Conservation (phyloP, 164 flowering plant genomes). For the Platanus orientalis region DNA sequence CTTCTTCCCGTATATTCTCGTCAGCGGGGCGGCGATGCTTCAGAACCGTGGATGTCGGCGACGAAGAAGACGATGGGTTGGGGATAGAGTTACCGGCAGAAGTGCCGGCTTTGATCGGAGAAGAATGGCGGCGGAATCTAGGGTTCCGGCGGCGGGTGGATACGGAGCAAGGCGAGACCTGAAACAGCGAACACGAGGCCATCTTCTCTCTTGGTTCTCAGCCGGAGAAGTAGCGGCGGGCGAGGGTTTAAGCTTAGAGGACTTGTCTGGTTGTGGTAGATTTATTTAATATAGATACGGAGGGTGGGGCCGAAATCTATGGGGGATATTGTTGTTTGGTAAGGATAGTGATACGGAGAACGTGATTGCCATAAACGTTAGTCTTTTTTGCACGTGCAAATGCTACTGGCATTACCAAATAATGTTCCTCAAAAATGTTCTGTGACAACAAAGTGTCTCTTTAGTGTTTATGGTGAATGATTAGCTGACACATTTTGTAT, state of each 20-base stretch:
- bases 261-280: too few relatives aligned
- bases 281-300: too few relatives aligned
- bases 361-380: too few relatives aligned
- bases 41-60: slow-evolving; percentile 10
- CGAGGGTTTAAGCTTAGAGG: not conserved
- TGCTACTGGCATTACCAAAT: too few relatives aligned
- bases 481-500: too few relatives aligned
- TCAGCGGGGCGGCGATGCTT: slow-evolving; percentile 48
- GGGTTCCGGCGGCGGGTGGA: slow-evolving; percentile 11
- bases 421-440: too few relatives aligned
- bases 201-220: not conserved
- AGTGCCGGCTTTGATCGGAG: slow-evolving; percentile 10
- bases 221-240: not conserved
- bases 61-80: slow-evolving; percentile 6
- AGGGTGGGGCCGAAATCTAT: not conserved
- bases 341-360: too few relatives aligned
- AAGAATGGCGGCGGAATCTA: not conserved
- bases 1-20: slow-evolving; percentile 73
- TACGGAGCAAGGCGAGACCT: slow-evolving; percentile 16
- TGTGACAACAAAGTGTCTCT: too few relatives aligned
- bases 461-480: too few relatives aligned
- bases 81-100: slow-evolving; percentile 4
- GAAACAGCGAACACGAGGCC: slow-evolving; percentile 13
- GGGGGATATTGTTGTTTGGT: too few relatives aligned
- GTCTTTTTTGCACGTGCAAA: too few relatives aligned